Conservation (phyloP, 2,329 filamentous ascomycete genomes). For the Diaporthe citrichinensis region DNA sequence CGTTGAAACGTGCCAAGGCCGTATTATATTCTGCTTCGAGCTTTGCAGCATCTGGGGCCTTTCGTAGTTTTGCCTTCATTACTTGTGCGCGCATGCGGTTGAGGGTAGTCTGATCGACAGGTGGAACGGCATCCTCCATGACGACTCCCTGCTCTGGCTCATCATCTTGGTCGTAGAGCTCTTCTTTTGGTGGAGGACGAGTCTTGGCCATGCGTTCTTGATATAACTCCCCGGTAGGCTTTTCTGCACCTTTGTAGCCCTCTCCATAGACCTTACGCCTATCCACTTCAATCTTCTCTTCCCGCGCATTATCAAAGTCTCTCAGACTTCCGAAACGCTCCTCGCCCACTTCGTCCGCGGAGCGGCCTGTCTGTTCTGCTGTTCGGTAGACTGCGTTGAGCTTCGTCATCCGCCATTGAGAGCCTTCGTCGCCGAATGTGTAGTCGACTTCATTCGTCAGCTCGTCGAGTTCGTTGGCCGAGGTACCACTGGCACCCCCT, state of each 20-base stretch:
- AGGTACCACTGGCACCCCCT: conserved; percentile 32
- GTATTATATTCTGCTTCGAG: conserved; percentile 89
- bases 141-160: conserved; percentile 67
- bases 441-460: conserved; percentile 78
- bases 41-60: conserved; percentile 79
- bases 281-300: conserved; percentile 93
- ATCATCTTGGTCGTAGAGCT: conserved; percentile 50
- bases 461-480: conserved; percentile 70
- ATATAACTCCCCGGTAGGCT: conserved; percentile 89
- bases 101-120: conserved; percentile 82
- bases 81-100: conserved; percentile 94
- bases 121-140: conserved; percentile 67
- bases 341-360: conserved; percentile 85
- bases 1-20: conserved; percentile 73
- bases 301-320: conserved; percentile 91
- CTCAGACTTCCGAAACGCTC: conserved; percentile 86
- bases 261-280: conserved; percentile 85
- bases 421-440: conserved; percentile 89
- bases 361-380: conserved; percentile 79
- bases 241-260: conserved; percentile 87
- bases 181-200: conserved; percentile 54
- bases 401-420: conserved; percentile 97
- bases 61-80: conserved; percentile 93
- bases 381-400: conserved; percentile 87
- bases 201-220: conserved; percentile 79